A percentile compares a stretch with the other conserved stretches of the same genome.
phyloP scores from a whole-genome alignment of 495 filamentous ascomycete species.

The Lindgomyces ingoldianus region DNA sequence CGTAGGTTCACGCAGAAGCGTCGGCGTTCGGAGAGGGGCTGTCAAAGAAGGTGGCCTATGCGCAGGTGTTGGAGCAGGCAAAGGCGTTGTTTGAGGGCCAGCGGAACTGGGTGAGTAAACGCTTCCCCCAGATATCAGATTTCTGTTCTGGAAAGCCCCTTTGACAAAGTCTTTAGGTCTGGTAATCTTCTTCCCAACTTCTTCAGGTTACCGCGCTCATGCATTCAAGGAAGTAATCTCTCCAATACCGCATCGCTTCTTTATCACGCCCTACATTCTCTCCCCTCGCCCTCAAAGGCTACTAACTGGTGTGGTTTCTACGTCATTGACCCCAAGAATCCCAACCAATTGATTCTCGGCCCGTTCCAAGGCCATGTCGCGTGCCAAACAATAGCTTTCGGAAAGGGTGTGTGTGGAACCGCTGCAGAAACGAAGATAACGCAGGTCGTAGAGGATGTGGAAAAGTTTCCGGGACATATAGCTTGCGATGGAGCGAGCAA shows the following conservation, averaged over 20 bases:
- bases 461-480: constrained; percentile 82
- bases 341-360: constrained; percentile 39
- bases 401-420: constrained; percentile 79
- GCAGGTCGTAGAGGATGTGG: constrained; percentile 74
- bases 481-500: constrained; percentile 80
- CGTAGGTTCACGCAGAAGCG: constrained; percentile 82
- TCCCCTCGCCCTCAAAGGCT: constrained; percentile 68
- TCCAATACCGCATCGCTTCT: constrained; percentile 82
- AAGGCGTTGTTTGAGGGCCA: constrained; percentile 73
- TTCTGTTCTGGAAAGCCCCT: not conserved
- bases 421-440: constrained; percentile 66
- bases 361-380: constrained; percentile 89
- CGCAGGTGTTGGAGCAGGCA: constrained; percentile 70
- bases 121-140: not conserved
- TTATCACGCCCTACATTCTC: constrained; percentile 80
- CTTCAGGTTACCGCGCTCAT: constrained; percentile 3
- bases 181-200: constrained; percentile 47
- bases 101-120: constrained; percentile 75
- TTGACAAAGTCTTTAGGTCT: constrained; percentile 51
- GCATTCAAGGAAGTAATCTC: constrained; percentile 64
- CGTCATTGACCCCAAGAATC: constrained; percentile 58
- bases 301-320: constrained; percentile 97
- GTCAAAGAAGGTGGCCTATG: constrained; percentile 75
- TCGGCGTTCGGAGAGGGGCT: constrained; percentile 68
- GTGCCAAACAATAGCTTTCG: constrained; percentile 80